Conservation (phyloP, 495 filamentous ascomycete genomes). For the Aspergillus sparsus region DNA sequence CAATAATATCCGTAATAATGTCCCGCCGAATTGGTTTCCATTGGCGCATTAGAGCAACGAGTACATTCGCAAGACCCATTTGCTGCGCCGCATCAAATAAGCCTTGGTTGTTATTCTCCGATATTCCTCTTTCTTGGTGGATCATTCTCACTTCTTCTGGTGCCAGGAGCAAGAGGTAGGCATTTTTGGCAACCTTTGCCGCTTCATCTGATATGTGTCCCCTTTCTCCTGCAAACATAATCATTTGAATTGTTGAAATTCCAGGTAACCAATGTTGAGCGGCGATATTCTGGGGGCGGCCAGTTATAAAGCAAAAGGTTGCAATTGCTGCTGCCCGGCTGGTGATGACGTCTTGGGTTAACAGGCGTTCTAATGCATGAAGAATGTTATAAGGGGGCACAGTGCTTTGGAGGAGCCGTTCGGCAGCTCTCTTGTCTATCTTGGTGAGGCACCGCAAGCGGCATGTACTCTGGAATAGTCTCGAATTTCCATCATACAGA, state of each 20-base stretch:
- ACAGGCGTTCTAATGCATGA: constrained; percentile 1
- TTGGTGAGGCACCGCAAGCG: too few species aligned
- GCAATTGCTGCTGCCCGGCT: not conserved
- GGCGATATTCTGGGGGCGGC: not conserved
- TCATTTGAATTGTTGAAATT: not conserved
- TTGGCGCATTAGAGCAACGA: constrained; percentile 3
- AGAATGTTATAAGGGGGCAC: not conserved
- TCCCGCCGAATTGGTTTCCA: constrained; percentile 3
- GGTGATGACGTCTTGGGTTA: not conserved
- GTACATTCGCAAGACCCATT: not conserved
- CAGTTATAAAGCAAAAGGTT: not conserved
- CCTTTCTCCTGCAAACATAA: not conserved
- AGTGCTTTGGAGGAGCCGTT: not conserved
- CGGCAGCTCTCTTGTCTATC: not conserved
- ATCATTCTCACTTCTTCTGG: not conserved
- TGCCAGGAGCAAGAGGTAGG: not conserved
- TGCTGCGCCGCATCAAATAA: not conserved
- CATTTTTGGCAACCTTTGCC: not conserved
- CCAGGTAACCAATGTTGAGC: not conserved
- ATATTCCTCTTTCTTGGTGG: not conserved
- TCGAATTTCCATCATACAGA: too few species aligned
- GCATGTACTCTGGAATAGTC: too few species aligned
- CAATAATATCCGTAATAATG: constrained; percentile 3
- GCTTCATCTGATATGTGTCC: not conserved
- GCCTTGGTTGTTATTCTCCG: not conserved